A percentile compares a stretch with the other conserved stretches of the same genome.
phyloP scores from a whole-genome alignment of 257 asterid species.

The Capsicum pubescens region DNA sequence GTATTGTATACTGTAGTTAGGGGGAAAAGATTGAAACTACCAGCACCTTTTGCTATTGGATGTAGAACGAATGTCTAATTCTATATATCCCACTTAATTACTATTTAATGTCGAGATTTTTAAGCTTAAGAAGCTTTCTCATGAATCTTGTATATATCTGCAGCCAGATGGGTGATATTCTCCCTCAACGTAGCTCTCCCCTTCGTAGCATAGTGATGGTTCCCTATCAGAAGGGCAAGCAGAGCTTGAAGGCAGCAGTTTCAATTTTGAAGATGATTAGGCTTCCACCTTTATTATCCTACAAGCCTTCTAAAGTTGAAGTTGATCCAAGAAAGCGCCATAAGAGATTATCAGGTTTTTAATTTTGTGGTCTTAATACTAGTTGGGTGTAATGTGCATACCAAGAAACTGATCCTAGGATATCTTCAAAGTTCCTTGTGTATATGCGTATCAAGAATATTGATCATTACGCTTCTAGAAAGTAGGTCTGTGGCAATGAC shows the following conservation, averaged over 20 bases:
- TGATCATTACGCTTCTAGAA: too few species aligned
- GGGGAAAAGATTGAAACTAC: too few species aligned
- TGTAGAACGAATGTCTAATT: too few species aligned
- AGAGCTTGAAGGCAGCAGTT: background rate
- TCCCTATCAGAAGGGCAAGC: background rate
- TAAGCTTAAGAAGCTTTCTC: too few species aligned
- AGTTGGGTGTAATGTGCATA: background rate
- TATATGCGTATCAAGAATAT: too few species aligned
- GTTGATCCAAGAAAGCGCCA: background rate
- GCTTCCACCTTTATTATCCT: background rate
- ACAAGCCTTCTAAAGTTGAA: background rate
- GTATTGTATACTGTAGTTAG: too few species aligned
- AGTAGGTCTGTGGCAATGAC: too few species aligned
- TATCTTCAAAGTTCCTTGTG: background rate
- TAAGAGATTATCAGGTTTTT: background rate
- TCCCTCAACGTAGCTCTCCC: background rate
- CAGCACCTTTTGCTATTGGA: too few species aligned
- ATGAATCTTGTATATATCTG: too few species aligned
- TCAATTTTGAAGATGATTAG: background rate
- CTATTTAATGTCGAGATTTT: too few species aligned
- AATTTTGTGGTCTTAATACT: background rate
- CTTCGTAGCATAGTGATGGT: background rate
- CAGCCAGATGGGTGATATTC: background rate
- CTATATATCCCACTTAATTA: too few species aligned
- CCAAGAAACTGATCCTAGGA: background rate